Percentiles rank a stretch among this genome's conserved stretches.
These are phyloP conservation scores for Leptographium flavum DNA, from an alignment of 2,329 filamentous ascomycete genomes.

Conservation along the genomic window DNA sequence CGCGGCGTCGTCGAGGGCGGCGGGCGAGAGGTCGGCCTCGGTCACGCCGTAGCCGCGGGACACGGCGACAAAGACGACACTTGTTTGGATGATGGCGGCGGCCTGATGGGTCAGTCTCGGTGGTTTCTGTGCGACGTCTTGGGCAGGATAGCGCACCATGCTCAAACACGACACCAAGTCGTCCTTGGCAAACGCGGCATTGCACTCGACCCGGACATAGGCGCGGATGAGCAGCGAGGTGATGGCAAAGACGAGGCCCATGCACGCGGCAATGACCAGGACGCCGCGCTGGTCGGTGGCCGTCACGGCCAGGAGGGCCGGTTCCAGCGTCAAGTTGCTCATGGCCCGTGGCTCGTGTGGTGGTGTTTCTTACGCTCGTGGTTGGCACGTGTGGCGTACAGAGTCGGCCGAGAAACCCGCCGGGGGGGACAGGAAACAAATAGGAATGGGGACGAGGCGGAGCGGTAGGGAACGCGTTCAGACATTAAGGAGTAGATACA, in stretches of 20 bases:
- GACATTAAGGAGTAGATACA: too few relatives aligned
- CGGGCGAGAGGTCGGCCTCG: slow-evolving; percentile 8
- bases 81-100: slow-evolving; percentile 21
- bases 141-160: slow-evolving; percentile 8
- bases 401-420: too few relatives aligned
- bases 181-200: slow-evolving; percentile 19
- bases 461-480: too few relatives aligned
- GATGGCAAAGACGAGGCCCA: slow-evolving; percentile 23
- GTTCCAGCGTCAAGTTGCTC: slow-evolving; percentile 8
- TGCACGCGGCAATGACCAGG: slow-evolving; percentile 23
- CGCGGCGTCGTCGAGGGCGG: slow-evolving; percentile 16
- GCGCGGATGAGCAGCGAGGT: slow-evolving; percentile 23
- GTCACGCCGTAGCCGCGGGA: slow-evolving; percentile 24
- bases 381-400: not conserved
- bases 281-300: slow-evolving; percentile 24
- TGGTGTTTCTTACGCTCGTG: not conserved
- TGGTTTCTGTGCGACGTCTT: not conserved
- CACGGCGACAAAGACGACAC: slow-evolving; percentile 22
- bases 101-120: slow-evolving; percentile 12
- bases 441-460: too few relatives aligned
- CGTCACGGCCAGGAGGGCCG: slow-evolving; percentile 21
- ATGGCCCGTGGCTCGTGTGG: not conserved
- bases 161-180: slow-evolving; percentile 18
- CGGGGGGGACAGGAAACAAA: too few relatives aligned
- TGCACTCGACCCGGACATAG: slow-evolving; percentile 21